Conservation (phyloP, 305 asterid genomes). For the Fraxinus velutina region DNA sequence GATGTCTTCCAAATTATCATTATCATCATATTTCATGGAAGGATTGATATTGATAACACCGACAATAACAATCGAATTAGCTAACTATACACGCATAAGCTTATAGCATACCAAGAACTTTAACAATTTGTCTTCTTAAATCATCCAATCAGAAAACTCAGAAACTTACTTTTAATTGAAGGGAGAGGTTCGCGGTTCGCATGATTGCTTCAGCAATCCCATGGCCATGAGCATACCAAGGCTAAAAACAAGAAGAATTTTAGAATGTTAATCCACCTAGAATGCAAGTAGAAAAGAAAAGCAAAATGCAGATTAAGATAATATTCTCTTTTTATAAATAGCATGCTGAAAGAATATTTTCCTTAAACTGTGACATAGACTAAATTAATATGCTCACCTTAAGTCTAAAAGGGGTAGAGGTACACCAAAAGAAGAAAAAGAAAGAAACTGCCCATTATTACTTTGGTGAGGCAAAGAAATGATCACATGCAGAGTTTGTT, state of each 20-base stretch:
- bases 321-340: neutral
- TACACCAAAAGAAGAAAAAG: neutral
- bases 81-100: neutral
- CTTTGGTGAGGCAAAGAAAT: neutral
- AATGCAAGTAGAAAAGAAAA: constrained; percentile 8
- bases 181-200: constrained; percentile 87
- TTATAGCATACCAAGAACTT: neutral
- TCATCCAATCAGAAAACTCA: constrained; percentile 12
- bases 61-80: constrained; percentile 9
- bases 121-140: neutral
- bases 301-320: neutral
- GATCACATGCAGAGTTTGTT: neutral
- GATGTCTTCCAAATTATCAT: neutral
- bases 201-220: constrained; percentile 92
- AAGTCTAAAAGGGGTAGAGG: neutral
- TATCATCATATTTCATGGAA: neutral
- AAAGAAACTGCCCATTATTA: neutral
- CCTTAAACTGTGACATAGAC: neutral
- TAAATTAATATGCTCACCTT: neutral
- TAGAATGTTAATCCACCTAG: constrained; percentile 8
- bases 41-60: neutral
- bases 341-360: neutral
- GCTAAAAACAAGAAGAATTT: constrained; percentile 40
- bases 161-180: constrained; percentile 76
- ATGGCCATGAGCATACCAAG: constrained; percentile 86